A percentile compares a stretch with the other conserved stretches of the same genome.
Conservation (phyloP, 148 eudicot species). For the Diospyros kaki region DNA sequence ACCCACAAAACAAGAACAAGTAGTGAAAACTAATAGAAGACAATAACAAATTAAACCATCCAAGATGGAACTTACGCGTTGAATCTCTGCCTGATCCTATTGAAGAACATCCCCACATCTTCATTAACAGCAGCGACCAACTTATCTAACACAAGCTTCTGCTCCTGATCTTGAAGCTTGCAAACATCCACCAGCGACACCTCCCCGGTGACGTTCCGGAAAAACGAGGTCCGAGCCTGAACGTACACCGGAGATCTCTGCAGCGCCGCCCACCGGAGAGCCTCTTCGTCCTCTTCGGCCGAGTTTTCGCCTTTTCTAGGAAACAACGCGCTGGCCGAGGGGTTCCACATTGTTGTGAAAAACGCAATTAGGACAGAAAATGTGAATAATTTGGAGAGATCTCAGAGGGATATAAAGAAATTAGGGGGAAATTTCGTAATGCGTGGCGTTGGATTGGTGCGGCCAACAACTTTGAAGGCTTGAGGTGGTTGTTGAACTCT, state of each 20-base stretch:
- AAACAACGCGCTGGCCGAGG: conserved; percentile 30
- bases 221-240: conserved; percentile 61
- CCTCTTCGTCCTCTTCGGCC: conserved; percentile 39
- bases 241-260: conserved; percentile 52
- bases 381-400: not conserved
- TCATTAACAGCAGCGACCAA: conserved; percentile 51
- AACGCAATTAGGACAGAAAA: not conserved
- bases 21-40: not conserved
- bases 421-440: not conserved
- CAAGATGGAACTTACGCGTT: conserved; percentile 42
- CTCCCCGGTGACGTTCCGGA: conserved; percentile 46
- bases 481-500: conserved; percentile 3
- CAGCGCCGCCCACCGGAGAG: conserved; percentile 52
- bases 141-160: conserved; percentile 57
- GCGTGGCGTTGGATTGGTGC: conserved; percentile 11
- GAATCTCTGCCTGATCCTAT: conserved; percentile 56
- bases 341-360: conserved; percentile 37
- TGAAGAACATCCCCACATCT: conserved; percentile 55
- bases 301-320: conserved; percentile 18
- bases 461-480: conserved; percentile 23
- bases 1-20: too few species aligned
- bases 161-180: conserved; percentile 48
- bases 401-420: conserved; percentile 8
- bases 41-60: not conserved
- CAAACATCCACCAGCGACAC: conserved; percentile 58